Evolutionary conservation across 352 stramenopile species (phyloP), one percentile per base, ranked within the genome.

Genomic region (Phytophthora cactorum): DNA sequence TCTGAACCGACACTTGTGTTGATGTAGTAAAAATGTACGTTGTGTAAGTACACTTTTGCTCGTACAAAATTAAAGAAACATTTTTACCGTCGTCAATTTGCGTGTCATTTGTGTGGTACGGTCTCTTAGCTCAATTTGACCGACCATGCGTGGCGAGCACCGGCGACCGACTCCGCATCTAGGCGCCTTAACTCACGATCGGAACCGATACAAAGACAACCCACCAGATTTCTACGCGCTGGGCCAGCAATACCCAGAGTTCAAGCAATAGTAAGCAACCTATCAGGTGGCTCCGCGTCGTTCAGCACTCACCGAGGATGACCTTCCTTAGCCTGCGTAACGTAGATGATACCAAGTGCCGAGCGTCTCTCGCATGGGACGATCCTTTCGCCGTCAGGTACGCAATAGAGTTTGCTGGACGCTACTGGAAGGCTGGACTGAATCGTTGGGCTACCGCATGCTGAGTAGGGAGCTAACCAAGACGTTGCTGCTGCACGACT

Each of bases 401-500:
- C 50, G 57, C 1, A 39, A 14, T 7, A 4, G 28, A 2, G n/a
- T 8, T 34, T 47, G 39, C 38, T 39, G 38, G 43, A 22, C 15
- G n/a, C 22, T 52, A n/a, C 25, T 22, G 22, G 22, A 22, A 22
- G 22, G 22, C 22, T 22, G 34, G 5, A 54, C 27, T 28, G 15
- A 49, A 34, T 12, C 12, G n/a, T 22, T 12, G 51, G 49, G 75
- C 72, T n/a, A 46, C 4, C 5, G 14, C 34, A 4, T 47, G 12
- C 25, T 71, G 50, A 57, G 25, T 63, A 90, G 89, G 55, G 89
- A 97, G 59, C 79, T 99, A 45, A 98, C 97, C 2, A 84, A 86
- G 62, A 93, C 93, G 34, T 75, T 99, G 58, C 83, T 99, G 17
- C 70, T 91, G 46, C 78, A 94, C 36, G 89, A 98, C 63, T 99